Evolutionary conservation across 2,329 filamentous ascomycete species (phyloP).

Genomic region (Arthrobotrys sphaeroides): DNA sequence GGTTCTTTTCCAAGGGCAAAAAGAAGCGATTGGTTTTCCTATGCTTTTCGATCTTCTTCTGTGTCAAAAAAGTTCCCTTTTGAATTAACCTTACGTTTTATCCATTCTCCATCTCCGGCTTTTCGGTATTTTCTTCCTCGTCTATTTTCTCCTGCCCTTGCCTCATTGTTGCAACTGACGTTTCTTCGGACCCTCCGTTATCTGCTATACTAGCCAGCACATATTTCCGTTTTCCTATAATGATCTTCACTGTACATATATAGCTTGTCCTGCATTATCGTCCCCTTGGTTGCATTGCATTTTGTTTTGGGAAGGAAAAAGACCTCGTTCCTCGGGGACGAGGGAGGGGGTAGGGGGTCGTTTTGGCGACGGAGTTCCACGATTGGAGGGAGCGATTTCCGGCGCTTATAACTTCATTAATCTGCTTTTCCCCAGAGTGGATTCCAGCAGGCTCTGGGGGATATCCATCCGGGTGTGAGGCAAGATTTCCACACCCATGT

Average conservation of each 20-base stretch:
- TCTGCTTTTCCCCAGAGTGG: constrained; percentile 12
- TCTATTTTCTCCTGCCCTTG: background rate
- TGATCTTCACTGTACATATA: constrained; percentile 49
- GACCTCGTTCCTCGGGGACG: background rate
- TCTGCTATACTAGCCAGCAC: constrained; percentile 31
- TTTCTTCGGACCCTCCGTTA: constrained; percentile 15
- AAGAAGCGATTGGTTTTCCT: constrained; percentile 5
- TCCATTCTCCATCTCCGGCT: constrained; percentile 4
- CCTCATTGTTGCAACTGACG: background rate
- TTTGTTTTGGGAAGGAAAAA: background rate
- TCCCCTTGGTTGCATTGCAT: constrained; percentile 7
- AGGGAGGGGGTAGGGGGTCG: constrained; percentile 1
- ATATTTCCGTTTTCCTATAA: constrained; percentile 37
- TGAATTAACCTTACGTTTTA: background rate
- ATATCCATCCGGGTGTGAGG: background rate
- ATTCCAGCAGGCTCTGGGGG: constrained; percentile 1
- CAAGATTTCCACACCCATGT: constrained; percentile 21
- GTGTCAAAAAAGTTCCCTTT: constrained; percentile 12
- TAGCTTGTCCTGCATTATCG: background rate
- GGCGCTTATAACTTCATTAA: constrained; percentile 38
- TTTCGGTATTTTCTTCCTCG: background rate
- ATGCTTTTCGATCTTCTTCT: background rate
- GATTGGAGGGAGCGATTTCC: constrained; percentile 37
- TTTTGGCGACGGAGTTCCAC: background rate
- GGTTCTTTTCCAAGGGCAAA: background rate